phyloP scores from a whole-genome alignment of 768 basidiomycete genomes.

The Austroboletus eburneus region DNA sequence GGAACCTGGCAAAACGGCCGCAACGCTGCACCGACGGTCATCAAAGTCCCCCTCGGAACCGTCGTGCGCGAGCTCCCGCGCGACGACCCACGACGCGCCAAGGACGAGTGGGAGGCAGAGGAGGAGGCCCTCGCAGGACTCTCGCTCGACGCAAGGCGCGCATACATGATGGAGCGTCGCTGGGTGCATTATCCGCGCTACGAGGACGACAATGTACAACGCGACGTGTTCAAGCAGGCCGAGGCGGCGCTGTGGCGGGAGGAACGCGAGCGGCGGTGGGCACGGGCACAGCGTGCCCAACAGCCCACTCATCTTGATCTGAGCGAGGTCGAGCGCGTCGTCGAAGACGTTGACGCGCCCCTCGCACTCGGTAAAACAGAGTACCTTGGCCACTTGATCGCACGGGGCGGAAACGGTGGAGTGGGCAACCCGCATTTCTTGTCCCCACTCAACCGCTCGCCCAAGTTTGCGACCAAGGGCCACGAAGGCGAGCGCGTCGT shows the following conservation, averaged over 20 bases:
- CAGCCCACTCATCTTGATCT: slow-evolving; percentile 59
- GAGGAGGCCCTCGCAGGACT: slow-evolving; percentile 53
- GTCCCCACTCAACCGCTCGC: slow-evolving; percentile 63
- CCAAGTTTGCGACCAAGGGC: slow-evolving; percentile 83
- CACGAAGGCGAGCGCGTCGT: slow-evolving; percentile 68
- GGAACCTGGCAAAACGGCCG: slow-evolving; percentile 88
- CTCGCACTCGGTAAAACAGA: slow-evolving; percentile 55
- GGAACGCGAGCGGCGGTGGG: slow-evolving; percentile 55
- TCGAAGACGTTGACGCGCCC: slow-evolving; percentile 43
- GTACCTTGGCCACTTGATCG: slow-evolving; percentile 60
- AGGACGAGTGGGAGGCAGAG: slow-evolving; percentile 72
- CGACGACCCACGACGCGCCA: slow-evolving; percentile 59
- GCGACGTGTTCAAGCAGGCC: slow-evolving; percentile 69
- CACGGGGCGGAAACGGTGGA: slow-evolving; percentile 76
- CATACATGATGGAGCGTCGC: slow-evolving; percentile 58
- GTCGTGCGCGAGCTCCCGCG: slow-evolving; percentile 73
- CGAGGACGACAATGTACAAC: slow-evolving; percentile 55
- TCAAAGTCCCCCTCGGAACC: slow-evolving; percentile 87
- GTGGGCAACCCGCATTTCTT: slow-evolving; percentile 87
- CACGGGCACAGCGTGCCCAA: slow-evolving; percentile 38
- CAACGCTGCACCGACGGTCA: slow-evolving; percentile 63
- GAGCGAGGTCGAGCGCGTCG: slow-evolving; percentile 43
- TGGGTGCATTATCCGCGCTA: slow-evolving; percentile 81
- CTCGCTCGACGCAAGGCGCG: slow-evolving; percentile 40
- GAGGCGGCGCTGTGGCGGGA: slow-evolving; percentile 56